These are phyloP conservation scores for Hymenoscyphus fructigenus DNA, from an alignment of 2,329 filamentous ascomycete species.

Conservation along the genomic window DNA sequence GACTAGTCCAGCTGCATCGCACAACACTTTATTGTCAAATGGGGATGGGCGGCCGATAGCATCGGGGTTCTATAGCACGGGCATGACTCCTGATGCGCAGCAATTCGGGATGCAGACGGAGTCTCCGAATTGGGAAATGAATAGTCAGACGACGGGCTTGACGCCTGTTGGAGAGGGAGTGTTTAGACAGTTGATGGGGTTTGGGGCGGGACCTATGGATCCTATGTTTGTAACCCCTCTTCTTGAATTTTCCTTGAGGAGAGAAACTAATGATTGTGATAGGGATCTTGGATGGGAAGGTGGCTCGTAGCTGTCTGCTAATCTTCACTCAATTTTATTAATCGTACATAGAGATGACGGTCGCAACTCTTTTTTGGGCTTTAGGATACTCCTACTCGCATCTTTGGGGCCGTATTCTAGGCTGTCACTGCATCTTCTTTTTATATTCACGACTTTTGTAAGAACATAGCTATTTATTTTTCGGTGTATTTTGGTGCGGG, in stretches of 20 bases:
- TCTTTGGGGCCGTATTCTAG: background rate
- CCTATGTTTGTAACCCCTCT: constrained; percentile 49
- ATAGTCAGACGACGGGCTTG: constrained; percentile 45
- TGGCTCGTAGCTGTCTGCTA: background rate
- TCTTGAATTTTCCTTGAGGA: constrained; percentile 46
- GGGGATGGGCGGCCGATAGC: constrained; percentile 39
- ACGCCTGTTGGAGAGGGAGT: constrained; percentile 58
- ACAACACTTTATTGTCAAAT: constrained; percentile 12
- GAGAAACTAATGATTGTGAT: constrained; percentile 9
- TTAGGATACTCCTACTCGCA: background rate
- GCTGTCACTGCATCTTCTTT: too few relatives aligned
- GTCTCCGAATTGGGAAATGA: constrained; percentile 44
- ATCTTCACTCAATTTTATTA: background rate
- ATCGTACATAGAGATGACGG: background rate
- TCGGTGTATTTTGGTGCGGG: too few relatives aligned
- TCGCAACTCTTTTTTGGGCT: background rate
- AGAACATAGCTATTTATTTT: too few relatives aligned
- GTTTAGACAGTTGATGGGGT: constrained; percentile 55
- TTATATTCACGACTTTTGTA: too few relatives aligned
- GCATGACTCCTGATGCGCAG: constrained; percentile 40
- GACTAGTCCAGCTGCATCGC: constrained; percentile 49
- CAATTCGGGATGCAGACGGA: constrained; percentile 38
- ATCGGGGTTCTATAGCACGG: constrained; percentile 38
- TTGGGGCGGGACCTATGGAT: constrained; percentile 61
- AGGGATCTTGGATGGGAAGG: constrained; percentile 35